Conservation (phyloP, 2,329 filamentous ascomycete genomes). For the Ophiostoma novo-ulmi region DNA sequence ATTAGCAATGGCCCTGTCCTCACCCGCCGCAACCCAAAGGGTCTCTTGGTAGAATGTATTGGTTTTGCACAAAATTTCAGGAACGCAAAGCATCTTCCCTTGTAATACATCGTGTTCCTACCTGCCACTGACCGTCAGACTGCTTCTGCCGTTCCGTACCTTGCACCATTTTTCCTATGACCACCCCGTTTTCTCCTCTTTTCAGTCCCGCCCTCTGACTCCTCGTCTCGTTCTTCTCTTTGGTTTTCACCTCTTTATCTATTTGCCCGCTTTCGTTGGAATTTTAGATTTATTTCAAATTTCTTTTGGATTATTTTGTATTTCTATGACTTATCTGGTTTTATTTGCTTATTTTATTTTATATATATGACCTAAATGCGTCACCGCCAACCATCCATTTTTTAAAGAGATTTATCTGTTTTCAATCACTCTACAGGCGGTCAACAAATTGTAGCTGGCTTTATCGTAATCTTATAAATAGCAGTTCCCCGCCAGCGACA, state of each 20-base stretch:
- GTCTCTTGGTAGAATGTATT: neutral
- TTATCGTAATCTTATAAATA: conserved; percentile 20
- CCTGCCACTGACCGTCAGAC: neutral
- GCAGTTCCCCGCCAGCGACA: neutral
- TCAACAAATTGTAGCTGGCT: conserved; percentile 17
- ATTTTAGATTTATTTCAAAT: neutral
- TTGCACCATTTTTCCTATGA: neutral
- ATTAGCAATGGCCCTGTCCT: no score
- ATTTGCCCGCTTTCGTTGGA: neutral
- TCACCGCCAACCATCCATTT: conserved; percentile 2
- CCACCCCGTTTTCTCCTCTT: conserved; percentile 6
- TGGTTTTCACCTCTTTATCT: neutral
- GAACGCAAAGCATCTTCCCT: neutral
- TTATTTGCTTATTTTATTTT: conserved; percentile 3
- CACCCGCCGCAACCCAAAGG: neutral
- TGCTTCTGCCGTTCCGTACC: neutral
- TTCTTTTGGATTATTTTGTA: neutral
- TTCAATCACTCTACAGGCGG: conserved; percentile 13
- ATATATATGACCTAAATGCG: neutral
- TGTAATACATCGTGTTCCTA: neutral
- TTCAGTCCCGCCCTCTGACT: conserved; percentile 10
- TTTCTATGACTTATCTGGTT: neutral
- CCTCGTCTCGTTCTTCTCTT: neutral
- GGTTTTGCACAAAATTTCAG: neutral
- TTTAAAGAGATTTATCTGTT: neutral